Conservation (phyloP, 371 early-diverging fungal species). For the Entomophthora muscae region DNA sequence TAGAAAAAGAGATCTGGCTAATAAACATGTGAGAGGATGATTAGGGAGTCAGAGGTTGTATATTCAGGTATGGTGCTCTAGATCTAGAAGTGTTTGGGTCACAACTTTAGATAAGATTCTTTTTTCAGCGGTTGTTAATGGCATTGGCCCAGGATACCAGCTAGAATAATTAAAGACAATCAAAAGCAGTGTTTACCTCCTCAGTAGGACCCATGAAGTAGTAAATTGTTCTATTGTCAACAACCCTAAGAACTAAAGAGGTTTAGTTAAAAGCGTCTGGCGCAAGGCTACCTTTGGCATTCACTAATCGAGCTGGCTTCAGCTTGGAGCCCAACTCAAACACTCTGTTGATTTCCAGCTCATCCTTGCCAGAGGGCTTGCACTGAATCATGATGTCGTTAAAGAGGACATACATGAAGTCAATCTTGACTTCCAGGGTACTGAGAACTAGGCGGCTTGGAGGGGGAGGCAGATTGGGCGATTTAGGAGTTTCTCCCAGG, state of each 20-base stretch:
- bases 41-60: too few relatives aligned
- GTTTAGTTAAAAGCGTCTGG: neutral
- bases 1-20: too few relatives aligned
- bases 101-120: too few relatives aligned
- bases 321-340: conserved; percentile 6
- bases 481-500: neutral
- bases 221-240: conserved; percentile 7
- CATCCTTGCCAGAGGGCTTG: neutral
- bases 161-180: conserved; percentile 1
- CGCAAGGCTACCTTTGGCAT: neutral
- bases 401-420: conserved; percentile 24
- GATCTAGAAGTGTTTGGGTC: too few relatives aligned
- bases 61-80: too few relatives aligned
- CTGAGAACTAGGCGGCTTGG: neutral
- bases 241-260: conserved; percentile 7
- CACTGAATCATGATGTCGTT: conserved; percentile 31
- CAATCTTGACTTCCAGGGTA: neutral
- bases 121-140: conserved; percentile 5
- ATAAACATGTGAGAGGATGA: too few relatives aligned
- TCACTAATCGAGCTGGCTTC: conserved; percentile 3
- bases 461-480: neutral
- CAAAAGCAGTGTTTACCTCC: conserved; percentile 3
- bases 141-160: conserved; percentile 8
- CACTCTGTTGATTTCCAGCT: neutral
- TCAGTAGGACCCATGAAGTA: conserved; percentile 8